Base-by-base conservation (phyloP, 805 yeast genomes). In the Candida loeiensis region DNA sequence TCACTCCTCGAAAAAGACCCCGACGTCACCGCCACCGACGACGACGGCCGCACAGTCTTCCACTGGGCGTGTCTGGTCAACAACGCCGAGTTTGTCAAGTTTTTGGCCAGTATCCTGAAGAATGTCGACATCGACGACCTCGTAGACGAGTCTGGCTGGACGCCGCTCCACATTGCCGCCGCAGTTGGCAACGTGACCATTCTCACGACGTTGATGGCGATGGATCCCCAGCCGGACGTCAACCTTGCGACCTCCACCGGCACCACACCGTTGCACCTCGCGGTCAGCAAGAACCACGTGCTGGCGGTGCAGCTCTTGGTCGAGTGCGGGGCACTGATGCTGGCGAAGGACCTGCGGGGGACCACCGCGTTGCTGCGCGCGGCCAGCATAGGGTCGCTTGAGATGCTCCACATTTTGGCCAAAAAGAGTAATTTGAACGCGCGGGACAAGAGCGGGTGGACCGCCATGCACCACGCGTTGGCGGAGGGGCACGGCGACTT, bases 401-500 rank as follows among this genome's bases (percentile, higher is more conserved):
- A 74, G 4, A 57, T 88, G 20, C 76, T 82, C 12, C 67, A 74
- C 32, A 53, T 77, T 20, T 63, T 90, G 26, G 70, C 77, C 4
- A 63, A 67, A 32, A 61, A 71, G 4, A 77, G 82, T 0, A 84
- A 85, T 6, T 57, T 89, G 16, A 85, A 88, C 51, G 71, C 81
- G 3, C 74, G 75, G 27, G 97, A 90, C 54, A 47, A 49, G 9
- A 72, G 73, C 39, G 93, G 95, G 0, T 87, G 93, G 89, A 84
- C 95, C 0, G 80, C 96, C 1, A 58, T 91, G 44, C 95, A 87
- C 58, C 95, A 87, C 60, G 96, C 97, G 0, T 63, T 84, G 41
- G 88, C 95, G 0, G 98, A 90, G 60, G 96, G 96, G 0, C 82
- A 81, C 50, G 89, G 83, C 1, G 95, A 85, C 43, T 77, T 78